Evolutionary conservation across 1,284 basidiomycete genomes (phyloP), one percentile per base, ranked within the genome.

Genomic region (Tylopilus orsonianus): DNA sequence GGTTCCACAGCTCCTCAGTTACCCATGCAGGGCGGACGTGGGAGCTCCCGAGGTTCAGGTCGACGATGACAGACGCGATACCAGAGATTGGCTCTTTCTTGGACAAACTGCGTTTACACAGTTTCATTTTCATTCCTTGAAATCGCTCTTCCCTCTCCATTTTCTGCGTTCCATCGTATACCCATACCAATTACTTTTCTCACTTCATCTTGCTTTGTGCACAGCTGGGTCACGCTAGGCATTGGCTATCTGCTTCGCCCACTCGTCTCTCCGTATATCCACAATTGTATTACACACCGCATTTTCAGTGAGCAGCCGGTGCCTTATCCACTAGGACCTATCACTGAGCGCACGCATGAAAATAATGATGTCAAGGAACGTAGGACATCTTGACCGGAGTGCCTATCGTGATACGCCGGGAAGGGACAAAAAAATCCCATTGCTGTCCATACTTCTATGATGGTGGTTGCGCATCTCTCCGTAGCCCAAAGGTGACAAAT

Each of bases 401-500:
- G 3, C 9, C 16, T 23, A 36, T 22, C 22, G 12, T 14, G n/a
- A 52, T 20, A 22, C 24, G 18, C 27, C 7, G 22, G 6, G 18
- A n/a, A n/a, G 32, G 18, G 12, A 38, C 27, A 44, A 37, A 39
- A 9, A 53, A 23, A 14, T 39, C 24, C 27, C 33, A 33, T 29
- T 34, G 30, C 20, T 37, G 13, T 39, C 16, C 34, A 10, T 44
- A 29, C 29, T 19, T 48, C 53, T 60, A 72, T 55, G 67, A 71
- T 49, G 74, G 71, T 16, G 70, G 72, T 38, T 71, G 63, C 13
- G 81, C 73, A 55, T 90, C 87, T 54, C 87, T 77, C 59, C 90
- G 74, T 53, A 91, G 71, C 2, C 89, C 90, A 67, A 94, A 93
- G 56, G 81, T 90, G 29, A 94, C 90, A 60, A 95, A 85, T 20